Evolutionary conservation across 176 grass and related monocot genomes (phyloP).

Genomic region (Oryza australiensis): DNA sequence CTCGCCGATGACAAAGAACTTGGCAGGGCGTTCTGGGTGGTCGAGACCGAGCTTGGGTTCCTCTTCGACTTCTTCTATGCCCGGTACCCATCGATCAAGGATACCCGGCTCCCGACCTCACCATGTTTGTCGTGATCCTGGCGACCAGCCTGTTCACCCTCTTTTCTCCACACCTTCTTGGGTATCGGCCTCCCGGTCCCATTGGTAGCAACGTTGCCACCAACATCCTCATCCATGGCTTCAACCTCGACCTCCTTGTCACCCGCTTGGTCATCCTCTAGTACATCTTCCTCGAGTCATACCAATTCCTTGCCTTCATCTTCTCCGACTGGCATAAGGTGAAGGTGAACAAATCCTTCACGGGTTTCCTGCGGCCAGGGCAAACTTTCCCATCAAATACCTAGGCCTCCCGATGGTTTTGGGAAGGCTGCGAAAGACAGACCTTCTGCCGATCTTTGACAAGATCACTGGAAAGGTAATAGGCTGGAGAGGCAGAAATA

Average conservation of each 20-base stretch:
- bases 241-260: conserved; percentile 1
- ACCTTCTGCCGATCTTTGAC: too few relatives aligned
- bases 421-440: too few relatives aligned
- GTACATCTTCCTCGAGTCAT: conserved; percentile 19
- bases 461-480: too few relatives aligned
- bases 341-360: too few relatives aligned
- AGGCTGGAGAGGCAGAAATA: too few relatives aligned
- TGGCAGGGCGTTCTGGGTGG: conserved; percentile 1
- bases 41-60: background rate
- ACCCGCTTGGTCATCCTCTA: background rate
- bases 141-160: conserved; percentile 16
- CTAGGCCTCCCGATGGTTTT: too few relatives aligned
- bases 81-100: background rate
- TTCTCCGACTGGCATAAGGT: conserved; percentile 34
- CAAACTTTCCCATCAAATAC: too few relatives aligned
- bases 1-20: conserved; percentile 4
- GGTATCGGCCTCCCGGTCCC: background rate
- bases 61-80: conserved; percentile 39
- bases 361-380: too few relatives aligned
- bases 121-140: background rate
- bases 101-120: background rate
- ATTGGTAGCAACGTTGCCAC: background rate
- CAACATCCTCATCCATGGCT: conserved; percentile 13
- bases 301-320: conserved; percentile 16
- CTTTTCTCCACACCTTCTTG: background rate